Evolutionary conservation across 106 monocot genomes (phyloP).

Genomic region (Allium sativum): DNA sequence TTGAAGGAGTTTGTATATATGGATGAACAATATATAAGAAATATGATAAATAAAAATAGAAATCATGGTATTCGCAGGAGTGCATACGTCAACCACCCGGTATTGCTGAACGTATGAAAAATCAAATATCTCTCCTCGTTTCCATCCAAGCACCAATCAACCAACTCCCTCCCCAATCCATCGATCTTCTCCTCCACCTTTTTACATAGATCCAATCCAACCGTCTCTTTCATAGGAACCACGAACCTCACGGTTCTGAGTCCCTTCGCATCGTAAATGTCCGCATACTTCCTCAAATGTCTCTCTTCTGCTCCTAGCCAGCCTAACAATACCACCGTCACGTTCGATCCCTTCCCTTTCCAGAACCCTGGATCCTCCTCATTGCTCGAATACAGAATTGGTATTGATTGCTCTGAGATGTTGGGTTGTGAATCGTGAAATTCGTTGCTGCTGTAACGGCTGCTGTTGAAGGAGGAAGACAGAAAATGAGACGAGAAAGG

Average conservation of each 20-base stretch:
- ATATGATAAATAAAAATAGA: background rate
- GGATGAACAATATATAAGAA: too few species aligned
- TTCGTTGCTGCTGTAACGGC: background rate
- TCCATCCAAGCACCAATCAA: constrained; percentile 33
- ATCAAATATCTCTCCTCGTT: constrained; percentile 46
- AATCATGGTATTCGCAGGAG: background rate
- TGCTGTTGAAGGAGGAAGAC: background rate
- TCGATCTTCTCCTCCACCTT: constrained; percentile 43
- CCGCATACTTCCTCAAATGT: constrained; percentile 84
- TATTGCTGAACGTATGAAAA: constrained; percentile 97
- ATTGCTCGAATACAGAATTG: background rate
- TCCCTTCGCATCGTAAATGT: constrained; percentile 52
- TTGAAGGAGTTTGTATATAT: background rate
- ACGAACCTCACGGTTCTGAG: constrained; percentile 54
- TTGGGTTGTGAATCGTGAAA: too few species aligned
- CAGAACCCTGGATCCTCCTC: constrained; percentile 2
- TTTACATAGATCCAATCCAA: constrained; percentile 62
- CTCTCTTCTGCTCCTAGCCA: constrained; percentile 87
- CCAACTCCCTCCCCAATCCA: constrained; percentile 39
- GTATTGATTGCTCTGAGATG: background rate
- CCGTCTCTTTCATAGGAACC: constrained; percentile 40
- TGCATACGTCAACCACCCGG: constrained; percentile 88
- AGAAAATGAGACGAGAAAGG: background rate
- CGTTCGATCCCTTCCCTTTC: constrained; percentile 13
- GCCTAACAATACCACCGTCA: constrained; percentile 74